Evolutionary conservation across 257 asterid genomes (phyloP).

Genomic region (Catharanthus roseus): DNA sequence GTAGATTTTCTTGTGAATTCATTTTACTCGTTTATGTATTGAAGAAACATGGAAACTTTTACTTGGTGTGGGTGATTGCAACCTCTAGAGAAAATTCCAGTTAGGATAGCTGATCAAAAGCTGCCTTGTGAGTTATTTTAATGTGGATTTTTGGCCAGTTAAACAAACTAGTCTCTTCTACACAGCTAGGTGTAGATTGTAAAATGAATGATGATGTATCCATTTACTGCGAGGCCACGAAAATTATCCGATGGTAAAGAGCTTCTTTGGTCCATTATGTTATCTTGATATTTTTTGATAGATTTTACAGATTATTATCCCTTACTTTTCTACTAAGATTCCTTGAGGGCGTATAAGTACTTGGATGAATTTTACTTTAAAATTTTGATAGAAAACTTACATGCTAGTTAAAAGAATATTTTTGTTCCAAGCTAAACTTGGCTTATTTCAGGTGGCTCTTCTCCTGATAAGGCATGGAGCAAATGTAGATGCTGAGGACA

Average conservation of each 20-base stretch:
- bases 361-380: not conserved
- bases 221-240: not conserved
- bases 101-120: not conserved
- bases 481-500: slow-evolving; percentile 73
- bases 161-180: not conserved
- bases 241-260: not conserved
- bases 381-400: not conserved
- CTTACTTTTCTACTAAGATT: not conserved
- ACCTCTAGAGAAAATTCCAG: not conserved
- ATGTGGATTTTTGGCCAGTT: not conserved
- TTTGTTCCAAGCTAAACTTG: not conserved
- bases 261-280: not conserved
- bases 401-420: not conserved
- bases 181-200: not conserved
- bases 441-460: slow-evolving; percentile 64
- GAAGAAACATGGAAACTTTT: not conserved
- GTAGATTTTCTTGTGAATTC: not conserved
- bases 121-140: not conserved
- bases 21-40: not conserved
- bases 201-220: not conserved
- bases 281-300: not conserved
- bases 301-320: not conserved
- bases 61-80: not conserved
- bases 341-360: not conserved
- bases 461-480: slow-evolving; percentile 95